Evolutionary conservation across 352 stramenopile species (phyloP).

Genomic region (Globisporangium recalcitrans): DNA sequence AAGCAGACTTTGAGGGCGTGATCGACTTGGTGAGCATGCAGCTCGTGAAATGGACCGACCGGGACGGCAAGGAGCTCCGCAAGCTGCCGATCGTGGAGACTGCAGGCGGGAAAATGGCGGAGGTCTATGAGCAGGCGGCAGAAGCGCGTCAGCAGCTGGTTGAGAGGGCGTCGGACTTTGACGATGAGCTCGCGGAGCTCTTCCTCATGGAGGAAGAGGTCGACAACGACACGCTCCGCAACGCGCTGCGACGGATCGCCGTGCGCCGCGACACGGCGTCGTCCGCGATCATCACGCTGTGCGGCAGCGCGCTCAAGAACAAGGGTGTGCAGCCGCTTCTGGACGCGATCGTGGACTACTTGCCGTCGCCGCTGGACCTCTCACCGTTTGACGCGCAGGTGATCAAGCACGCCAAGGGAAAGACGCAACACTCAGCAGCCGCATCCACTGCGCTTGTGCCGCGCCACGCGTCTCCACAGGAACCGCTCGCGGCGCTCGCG

Average conservation of each 20-base stretch:
- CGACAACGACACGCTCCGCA: conserved; percentile 38
- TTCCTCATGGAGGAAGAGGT: conserved; percentile 72
- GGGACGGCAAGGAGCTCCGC: conserved; percentile 50
- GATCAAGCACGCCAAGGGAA: conserved; percentile 31
- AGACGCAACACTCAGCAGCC: conserved; percentile 12
- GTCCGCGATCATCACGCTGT: conserved; percentile 47
- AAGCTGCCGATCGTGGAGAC: conserved; percentile 41
- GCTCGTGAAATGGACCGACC: conserved; percentile 58
- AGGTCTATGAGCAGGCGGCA: conserved; percentile 36
- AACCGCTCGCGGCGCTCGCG: conserved; percentile 51
- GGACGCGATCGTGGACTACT: conserved; percentile 96
- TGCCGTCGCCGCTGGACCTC: conserved; percentile 92
- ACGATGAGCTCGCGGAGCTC: conserved; percentile 67
- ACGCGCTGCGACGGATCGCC: conserved; percentile 59
- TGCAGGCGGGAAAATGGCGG: conserved; percentile 38
- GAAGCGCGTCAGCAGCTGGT: conserved; percentile 54
- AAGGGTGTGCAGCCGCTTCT: conserved; percentile 95
- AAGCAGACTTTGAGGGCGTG: conserved; percentile 56
- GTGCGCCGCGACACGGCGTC: conserved; percentile 39
- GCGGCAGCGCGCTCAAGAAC: conserved; percentile 74
- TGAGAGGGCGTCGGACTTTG: conserved; percentile 57
- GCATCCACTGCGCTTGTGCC: conserved; percentile 20
- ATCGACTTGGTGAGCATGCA: conserved; percentile 69
- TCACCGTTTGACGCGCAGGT: conserved; percentile 57
- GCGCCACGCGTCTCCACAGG: conserved; percentile 32